A percentile compares a stretch with the other conserved stretches of the same genome.
These are phyloP conservation scores for Mycena pura DNA, from an alignment of 768 basidiomycete species.

Conservation along the genomic window DNA sequence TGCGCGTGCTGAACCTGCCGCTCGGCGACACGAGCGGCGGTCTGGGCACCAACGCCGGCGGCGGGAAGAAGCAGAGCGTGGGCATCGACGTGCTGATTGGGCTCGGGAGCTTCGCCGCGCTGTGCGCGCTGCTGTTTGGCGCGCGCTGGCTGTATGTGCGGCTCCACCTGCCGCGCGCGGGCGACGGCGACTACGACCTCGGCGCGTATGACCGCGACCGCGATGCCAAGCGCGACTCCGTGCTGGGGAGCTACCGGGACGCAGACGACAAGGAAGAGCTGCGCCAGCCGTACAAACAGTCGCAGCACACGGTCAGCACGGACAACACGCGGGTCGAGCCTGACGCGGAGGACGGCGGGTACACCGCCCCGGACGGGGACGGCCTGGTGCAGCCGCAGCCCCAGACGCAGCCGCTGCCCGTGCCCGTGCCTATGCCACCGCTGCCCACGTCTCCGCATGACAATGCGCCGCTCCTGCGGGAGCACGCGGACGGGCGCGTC, in stretches of 20 bases:
- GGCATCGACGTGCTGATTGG: conserved; percentile 70
- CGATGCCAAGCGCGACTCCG: conserved; percentile 20
- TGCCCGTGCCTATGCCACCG: conserved; percentile 4
- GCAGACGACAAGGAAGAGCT: conserved; percentile 45
- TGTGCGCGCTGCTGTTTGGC: conserved; percentile 61
- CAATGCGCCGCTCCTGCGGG: background rate
- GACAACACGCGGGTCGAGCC: conserved; percentile 36
- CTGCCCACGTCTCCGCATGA: conserved; percentile 6
- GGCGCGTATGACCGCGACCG: conserved; percentile 27
- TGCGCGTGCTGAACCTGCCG: conserved; percentile 71
- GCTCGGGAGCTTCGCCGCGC: conserved; percentile 61
- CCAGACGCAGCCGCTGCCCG: background rate
- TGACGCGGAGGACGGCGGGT: background rate
- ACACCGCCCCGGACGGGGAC: background rate
- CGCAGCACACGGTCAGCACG: conserved; percentile 41
- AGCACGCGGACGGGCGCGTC: background rate
- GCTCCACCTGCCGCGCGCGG: conserved; percentile 38
- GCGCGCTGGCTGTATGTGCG: conserved; percentile 58
- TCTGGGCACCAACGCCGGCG: conserved; percentile 20
- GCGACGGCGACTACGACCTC: conserved; percentile 19
- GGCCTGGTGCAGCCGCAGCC: background rate
- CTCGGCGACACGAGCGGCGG: conserved; percentile 37
- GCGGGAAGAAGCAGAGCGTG: conserved; percentile 51
- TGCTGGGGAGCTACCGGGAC: conserved; percentile 16
- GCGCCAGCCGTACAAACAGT: conserved; percentile 44